These are phyloP conservation scores for Herpotrichia juniperi DNA, from an alignment of 2,329 filamentous ascomycete genomes.

Conservation along the genomic window DNA sequence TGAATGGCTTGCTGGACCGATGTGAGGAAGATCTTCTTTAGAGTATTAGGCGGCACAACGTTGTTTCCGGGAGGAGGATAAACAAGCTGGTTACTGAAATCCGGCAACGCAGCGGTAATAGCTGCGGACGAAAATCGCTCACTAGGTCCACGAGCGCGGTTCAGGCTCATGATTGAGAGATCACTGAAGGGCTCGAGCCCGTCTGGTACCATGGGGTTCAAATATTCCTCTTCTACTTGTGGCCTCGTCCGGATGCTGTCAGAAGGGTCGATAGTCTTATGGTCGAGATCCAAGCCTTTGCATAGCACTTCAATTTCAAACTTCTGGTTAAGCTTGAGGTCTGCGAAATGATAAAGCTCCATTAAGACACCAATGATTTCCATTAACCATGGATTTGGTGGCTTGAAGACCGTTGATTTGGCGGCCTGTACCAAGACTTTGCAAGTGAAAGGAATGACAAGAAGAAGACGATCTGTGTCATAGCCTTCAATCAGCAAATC, in stretches of 20 bases:
- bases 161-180: conserved; percentile 67
- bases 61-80: conserved; percentile 73
- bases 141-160: conserved; percentile 68
- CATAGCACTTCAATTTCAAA: conserved; percentile 99
- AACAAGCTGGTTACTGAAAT: conserved; percentile 77
- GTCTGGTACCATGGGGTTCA: conserved; percentile 64
- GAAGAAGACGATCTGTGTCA: conserved; percentile 86
- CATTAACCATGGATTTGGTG: conserved; percentile 97
- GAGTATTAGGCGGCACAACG: conserved; percentile 71
- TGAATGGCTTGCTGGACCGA: conserved; percentile 89
- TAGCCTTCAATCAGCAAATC: conserved; percentile 92
- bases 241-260: conserved; percentile 81
- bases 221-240: conserved; percentile 65
- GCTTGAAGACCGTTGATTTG: conserved; percentile 85
- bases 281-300: conserved; percentile 88
- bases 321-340: conserved; percentile 94
- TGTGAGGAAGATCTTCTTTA: conserved; percentile 76
- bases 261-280: conserved; percentile 88
- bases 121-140: conserved; percentile 78
- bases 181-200: conserved; percentile 82
- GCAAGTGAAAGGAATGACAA: conserved; percentile 97
- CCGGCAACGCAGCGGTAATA: conserved; percentile 81
- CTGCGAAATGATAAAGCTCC: conserved; percentile 90
- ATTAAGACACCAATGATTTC: conserved; percentile 90
- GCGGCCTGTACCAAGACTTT: conserved; percentile 88